phyloP scores from a whole-genome alignment of 169 alveolate species.

The Plasmodium relictum region DNA sequence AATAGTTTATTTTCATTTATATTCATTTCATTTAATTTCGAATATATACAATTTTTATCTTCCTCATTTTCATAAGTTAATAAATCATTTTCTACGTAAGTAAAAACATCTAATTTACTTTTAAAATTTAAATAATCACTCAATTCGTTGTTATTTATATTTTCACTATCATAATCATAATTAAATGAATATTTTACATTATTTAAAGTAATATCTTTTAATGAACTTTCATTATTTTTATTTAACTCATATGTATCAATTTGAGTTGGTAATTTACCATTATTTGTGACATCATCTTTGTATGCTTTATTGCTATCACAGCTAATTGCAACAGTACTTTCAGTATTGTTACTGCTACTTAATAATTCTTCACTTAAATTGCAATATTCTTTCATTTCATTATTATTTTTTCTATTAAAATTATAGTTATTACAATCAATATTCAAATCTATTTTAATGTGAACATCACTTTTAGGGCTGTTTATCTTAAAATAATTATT shows the following conservation, averaged over 20 bases:
- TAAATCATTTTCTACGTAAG: constrained; percentile 1
- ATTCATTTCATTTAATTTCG: not conserved
- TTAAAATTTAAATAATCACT: not conserved
- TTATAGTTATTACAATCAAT: not conserved
- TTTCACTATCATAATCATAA: not conserved
- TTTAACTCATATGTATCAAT: not conserved
- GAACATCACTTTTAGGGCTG: too few species aligned
- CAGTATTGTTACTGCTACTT: not conserved
- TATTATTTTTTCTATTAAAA: not conserved
- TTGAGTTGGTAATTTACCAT: not conserved
- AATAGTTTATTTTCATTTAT: not conserved
- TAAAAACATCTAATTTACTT: not conserved
- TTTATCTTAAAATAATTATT: too few species aligned
- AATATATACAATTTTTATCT: constrained; percentile 4
- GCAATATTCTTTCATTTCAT: not conserved
- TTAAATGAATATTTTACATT: not conserved
- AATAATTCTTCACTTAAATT: not conserved
- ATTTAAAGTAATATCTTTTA: not conserved
- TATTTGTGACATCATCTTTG: not conserved
- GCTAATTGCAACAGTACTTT: not conserved
- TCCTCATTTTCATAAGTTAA: not conserved
- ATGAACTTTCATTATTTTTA: constrained; percentile 4
- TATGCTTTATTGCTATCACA: not conserved
- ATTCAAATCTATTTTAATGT: too few species aligned
- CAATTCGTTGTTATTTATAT: not conserved